Base-by-base conservation (phyloP, 805 yeast genomes). In the Candida caryicola region DNA sequence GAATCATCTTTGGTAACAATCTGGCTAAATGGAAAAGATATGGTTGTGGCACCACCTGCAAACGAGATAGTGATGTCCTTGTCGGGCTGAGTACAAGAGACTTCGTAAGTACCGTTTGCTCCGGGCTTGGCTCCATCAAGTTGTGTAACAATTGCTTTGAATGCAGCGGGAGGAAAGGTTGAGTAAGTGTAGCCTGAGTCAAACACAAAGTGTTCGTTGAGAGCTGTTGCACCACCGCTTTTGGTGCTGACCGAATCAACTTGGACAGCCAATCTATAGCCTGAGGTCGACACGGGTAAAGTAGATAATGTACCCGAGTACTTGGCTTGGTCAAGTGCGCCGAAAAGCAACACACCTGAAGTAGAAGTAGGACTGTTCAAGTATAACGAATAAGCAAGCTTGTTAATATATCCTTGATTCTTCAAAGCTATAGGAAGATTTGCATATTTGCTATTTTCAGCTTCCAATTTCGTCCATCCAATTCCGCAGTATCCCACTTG, bases 261-360 rank as follows among this genome's bases (percentile, higher is more conserved):
- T n/a, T 13, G 9, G 23, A 30, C 9, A 7, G 23, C 23, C 5
- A 30, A 10, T 17, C 23, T 17, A 15, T n/a, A 18, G 5, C 21
- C 23, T 17, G 7, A 4, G 10, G 14, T 17, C n/a, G n/a, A n/a
- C n/a, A n/a, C n/a, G n/a, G n/a, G n/a, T n/a, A n/a, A 71, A 51
- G 3, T 49, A 54, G n/a, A n/a, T n/a, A n/a, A n/a, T n/a, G n/a
- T n/a, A 17, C 87, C 88, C 0, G 59, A 37, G 55, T 76, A 81
- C 59, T 82, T 82, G 28, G 76, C 70, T 42, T 73, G 75, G 51
- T 84, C 91, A 19, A 79, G 72, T 17, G 82, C 93, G 31, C 93
- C 91, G 64, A 84, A 84, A 32, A 84, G 55, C 13, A 84, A 64
- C 10, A 69, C 59, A 4, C 88, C 90, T 1, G 63, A 43, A 3